Evolutionary conservation across 495 filamentous ascomycete genomes (phyloP), one percentile per base, ranked within the genome.

Genomic region (Aspergillus campestris): DNA sequence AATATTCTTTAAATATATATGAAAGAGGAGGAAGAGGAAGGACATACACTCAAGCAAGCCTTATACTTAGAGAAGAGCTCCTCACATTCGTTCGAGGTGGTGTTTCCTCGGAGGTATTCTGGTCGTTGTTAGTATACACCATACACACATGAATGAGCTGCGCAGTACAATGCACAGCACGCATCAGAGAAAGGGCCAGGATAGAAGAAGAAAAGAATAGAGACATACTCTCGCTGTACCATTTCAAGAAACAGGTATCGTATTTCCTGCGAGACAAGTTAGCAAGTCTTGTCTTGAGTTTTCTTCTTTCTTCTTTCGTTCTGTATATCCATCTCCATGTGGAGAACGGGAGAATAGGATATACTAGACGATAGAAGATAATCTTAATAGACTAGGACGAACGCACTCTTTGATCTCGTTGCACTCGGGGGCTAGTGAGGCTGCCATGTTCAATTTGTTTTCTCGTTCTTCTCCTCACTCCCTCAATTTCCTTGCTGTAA

Each of bases 161-260:
- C n/a, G n/a, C n/a, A n/a, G n/a, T n/a, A n/a, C n/a, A 18, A 8
- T 36, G 18, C 31, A 3, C 42, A 31, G 3, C 15, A 6, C n/a
- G n/a, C n/a, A n/a, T n/a, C n/a, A n/a, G n/a, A 28, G 31, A 24
- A 5, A 31, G 34, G 13, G 27, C 10, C 11, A 31, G 29, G 4
- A 24, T 24, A 4, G 18, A 4, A 38, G 32, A 29, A 8, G 11
- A 24, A 18, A 8, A 12, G n/a, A 2, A 32, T 33, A 34, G 34
- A 45, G 12, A 63, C 83, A 40, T 71, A 91, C 89, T 94, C 63
- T 95, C 89, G 56, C 87, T 94, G 64, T 95, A 95, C 89, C 89
- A 95, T 61, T 91, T 94, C 34, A 95, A 65, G 55, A 95, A 95
- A 65, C 89, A 95, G 38, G 80, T 86, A 58, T 95, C 89, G 61